Evolutionary conservation across 1,139 yeast species (phyloP), one percentile per base, ranked within the genome.

Genomic region (Pneumocystis murina): DNA sequence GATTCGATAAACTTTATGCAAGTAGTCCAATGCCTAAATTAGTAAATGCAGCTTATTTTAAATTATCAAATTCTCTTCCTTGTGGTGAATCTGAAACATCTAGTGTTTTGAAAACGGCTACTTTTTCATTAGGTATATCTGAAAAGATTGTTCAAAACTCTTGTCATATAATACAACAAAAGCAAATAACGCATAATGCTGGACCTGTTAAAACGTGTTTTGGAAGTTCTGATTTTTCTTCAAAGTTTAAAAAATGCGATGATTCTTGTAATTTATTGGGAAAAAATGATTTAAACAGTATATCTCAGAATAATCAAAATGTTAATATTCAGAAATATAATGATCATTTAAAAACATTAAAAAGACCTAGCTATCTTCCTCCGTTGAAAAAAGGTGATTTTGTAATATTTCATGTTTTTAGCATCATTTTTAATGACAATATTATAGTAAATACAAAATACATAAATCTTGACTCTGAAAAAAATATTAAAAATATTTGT

Each of bases 21-120:
- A 48, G 55, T 48, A 48, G 55, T 48, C 55, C 55, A 48, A 48
- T 48, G 55, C 55, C 55, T 48, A 48, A 48, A 48, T 12, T 48
- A 24, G 55, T 48, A 48, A 48, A 48, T 24, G 55, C 24, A 1
- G 55, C 55, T 1, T 48, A 48, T 24, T 48, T 48, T 24, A 48
- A 14, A 12, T 24, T 48, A 24, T 48, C 55, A 12, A 48, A 48
- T 48, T 1, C 55, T 8, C 14, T 24, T 48, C 33, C 55, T 3
- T 16, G 28, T 48, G 33, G 55, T 8, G 10, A 17, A 24, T 10
- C 20, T 16, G 33, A 12, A 16, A 24, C 55, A 14, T 48, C 55
- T 12, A 16, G 20, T 24, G 55, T 48, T 24, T 48, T 48, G 20
- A 48, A 48, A 48, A 48, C 40, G n/a, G 6, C 55, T 24, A 48